Evolutionary conservation across 106 monocot species (phyloP).

Genomic region (Gastrodia elata): DNA sequence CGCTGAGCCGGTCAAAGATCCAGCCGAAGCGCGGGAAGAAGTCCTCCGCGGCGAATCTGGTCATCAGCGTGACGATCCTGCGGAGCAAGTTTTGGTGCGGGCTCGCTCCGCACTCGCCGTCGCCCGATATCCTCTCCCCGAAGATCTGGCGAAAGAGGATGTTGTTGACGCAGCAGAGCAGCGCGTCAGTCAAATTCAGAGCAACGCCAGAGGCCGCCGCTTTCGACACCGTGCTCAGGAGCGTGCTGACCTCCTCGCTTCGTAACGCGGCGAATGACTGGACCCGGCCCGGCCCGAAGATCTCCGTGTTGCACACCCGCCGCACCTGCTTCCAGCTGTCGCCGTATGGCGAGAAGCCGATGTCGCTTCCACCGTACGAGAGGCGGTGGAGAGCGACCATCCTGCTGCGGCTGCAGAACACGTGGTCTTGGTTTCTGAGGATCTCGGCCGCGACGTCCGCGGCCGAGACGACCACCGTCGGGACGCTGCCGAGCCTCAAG

Average conservation of each 20-base stretch:
- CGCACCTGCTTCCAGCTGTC: background rate
- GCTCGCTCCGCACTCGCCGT: background rate
- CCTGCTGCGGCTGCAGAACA: conserved; percentile 13
- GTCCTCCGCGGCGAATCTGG: background rate
- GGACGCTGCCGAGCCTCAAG: conserved; percentile 32
- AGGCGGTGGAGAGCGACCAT: background rate
- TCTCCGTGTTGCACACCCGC: background rate
- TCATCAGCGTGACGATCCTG: background rate
- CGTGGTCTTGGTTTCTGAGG: conserved; percentile 33
- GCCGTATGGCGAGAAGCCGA: background rate
- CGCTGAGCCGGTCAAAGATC: background rate
- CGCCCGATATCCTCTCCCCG: background rate
- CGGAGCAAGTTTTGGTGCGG: background rate
- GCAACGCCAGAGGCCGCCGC: background rate
- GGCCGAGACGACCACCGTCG: conserved; percentile 31
- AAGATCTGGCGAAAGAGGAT: background rate
- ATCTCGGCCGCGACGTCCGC: conserved; percentile 25
- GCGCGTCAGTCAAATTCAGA: background rate
- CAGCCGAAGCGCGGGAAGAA: background rate
- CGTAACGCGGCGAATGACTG: background rate
- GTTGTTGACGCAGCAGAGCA: background rate
- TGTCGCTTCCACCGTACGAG: background rate
- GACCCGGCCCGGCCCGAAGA: background rate
- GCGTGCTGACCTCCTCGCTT: background rate
- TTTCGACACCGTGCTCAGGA: background rate